Evolutionary conservation across 192 early-diverging fungal genomes (phyloP), one percentile per base, ranked within the genome.

Genomic region (Backusella psychrophila): DNA sequence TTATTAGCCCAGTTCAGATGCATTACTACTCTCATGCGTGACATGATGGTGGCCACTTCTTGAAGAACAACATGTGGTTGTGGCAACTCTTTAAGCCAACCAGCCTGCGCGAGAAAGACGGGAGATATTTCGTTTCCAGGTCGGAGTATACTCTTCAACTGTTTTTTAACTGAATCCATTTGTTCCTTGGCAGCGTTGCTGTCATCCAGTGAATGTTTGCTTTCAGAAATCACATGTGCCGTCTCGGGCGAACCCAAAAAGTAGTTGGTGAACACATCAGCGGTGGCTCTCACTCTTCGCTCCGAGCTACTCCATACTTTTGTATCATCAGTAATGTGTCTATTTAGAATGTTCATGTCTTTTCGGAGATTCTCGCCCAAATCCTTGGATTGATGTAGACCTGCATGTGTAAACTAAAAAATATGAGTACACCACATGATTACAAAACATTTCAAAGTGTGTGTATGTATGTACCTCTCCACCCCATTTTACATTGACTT

Each of bases 401-500:
- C 97, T 3, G 95, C 94, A 79, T 99, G 97, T 11, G 97, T 99
- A 78, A 97, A 97, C 84, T 89, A 80, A 19, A 71, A 66, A 42
- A 65, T 34, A 68, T 56, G 12, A 71, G n/a, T 26, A 56, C 8
- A 11, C 38, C 11, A 39, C 19, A n/a, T 33, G 33, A n/a, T 67
- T 34, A 36, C 11, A 35, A 11, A 33, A 19, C 8, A 11, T 3
- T 67, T 19, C 17, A 38, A 69, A 21, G 21, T 69, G 0, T 69
- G 0, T 19, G 14, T 31, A n/a, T 9, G 41, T 6, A 34, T 63
- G 69, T 80, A 89, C 89, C 81, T 93, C 93, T 66, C 94, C 97
- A 66, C 96, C 96, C 97, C 97, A 99, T 80, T 99, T 99, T 38
- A 98, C 93, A 83, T 97, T 93, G 38, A 99, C 81, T 85, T 96